phyloP scores from a whole-genome alignment of 2,329 filamentous ascomycete species.

The Sphaceloma murrayae region DNA sequence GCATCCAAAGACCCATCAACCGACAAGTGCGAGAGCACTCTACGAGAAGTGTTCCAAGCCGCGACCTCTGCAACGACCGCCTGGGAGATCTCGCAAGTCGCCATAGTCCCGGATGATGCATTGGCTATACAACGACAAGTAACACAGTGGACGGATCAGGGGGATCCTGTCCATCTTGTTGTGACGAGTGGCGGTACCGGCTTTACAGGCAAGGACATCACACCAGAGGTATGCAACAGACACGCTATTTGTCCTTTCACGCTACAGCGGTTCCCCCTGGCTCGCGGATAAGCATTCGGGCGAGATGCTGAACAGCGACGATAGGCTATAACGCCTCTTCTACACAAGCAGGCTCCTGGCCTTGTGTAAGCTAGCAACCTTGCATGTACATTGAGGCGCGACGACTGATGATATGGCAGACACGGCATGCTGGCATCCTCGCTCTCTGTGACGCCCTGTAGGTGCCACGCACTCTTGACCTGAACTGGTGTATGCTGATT shows the following conservation, averaged over 20 bases:
- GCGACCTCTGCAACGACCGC: slow-evolving; percentile 44
- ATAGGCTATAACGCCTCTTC: slow-evolving; percentile 65
- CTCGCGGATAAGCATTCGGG: slow-evolving; percentile 14
- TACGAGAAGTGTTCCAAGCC: slow-evolving; percentile 55
- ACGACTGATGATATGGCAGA: slow-evolving; percentile 28
- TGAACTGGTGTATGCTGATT: no score
- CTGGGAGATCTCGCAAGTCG: slow-evolving; percentile 60
- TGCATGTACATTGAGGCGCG: background rate
- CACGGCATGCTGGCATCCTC: slow-evolving; percentile 89
- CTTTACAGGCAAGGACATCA: slow-evolving; percentile 74
- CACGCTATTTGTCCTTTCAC: background rate
- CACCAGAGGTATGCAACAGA: slow-evolving; percentile 61
- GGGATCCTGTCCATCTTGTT: slow-evolving; percentile 59
- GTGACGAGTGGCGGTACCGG: slow-evolving; percentile 89
- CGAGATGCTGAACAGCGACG: no score
- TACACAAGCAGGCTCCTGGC: slow-evolving; percentile 79
- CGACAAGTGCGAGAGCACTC: slow-evolving; percentile 59
- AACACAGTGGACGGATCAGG: slow-evolving; percentile 61
- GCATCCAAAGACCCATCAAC: slow-evolving; percentile 68
- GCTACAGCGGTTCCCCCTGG: slow-evolving; percentile 8
- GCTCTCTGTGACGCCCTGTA: slow-evolving; percentile 79
- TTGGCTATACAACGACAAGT: slow-evolving; percentile 66
- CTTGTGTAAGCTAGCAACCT: slow-evolving; percentile 58
- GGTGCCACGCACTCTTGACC: no score
- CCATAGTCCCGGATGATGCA: slow-evolving; percentile 71